Percentiles rank a stretch among this genome's conserved stretches.
Evolutionary conservation across 495 filamentous ascomycete species (phyloP).

Genomic region (Hyaloscypha bicolor): DNA sequence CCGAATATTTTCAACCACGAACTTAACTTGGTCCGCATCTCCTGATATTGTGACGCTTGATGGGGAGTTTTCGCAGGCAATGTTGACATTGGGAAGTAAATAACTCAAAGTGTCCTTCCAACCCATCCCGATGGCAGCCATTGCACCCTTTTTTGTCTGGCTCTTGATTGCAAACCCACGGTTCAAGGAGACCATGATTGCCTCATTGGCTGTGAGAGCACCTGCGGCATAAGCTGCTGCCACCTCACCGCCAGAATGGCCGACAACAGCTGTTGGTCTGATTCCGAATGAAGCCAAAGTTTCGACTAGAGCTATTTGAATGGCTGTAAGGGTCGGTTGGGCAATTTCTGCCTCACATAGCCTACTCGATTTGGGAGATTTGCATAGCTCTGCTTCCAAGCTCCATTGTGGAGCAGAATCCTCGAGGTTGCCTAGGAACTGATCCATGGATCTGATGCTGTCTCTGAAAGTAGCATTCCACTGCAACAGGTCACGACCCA

Average conservation of each 20-base stretch:
- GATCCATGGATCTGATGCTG: background rate
- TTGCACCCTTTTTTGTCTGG: background rate
- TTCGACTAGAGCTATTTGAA: slow-evolving; percentile 39
- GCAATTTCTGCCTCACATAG: background rate
- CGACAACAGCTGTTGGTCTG: slow-evolving; percentile 47
- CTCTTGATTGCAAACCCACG: slow-evolving; percentile 28
- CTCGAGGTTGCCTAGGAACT: slow-evolving; percentile 42
- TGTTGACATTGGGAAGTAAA: background rate
- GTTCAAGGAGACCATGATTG: slow-evolving; percentile 55
- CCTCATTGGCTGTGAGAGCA: slow-evolving; percentile 39
- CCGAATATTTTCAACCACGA: slow-evolving; percentile 43
- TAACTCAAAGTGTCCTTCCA: background rate
- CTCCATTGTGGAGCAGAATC: background rate
- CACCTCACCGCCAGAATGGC: slow-evolving; percentile 68
- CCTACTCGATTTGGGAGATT: background rate
- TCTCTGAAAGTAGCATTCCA: background rate
- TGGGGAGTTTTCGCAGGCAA: slow-evolving; percentile 9
- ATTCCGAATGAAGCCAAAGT: slow-evolving; percentile 45
- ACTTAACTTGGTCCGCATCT: slow-evolving; percentile 38
- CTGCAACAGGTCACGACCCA: slow-evolving; percentile 59
- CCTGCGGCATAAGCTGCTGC: slow-evolving; percentile 47
- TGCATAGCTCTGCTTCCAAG: background rate
- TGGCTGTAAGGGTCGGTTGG: background rate
- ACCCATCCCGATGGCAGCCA: slow-evolving; percentile 14
- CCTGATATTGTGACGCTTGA: background rate